Evolutionary conservation across 768 basidiomycete genomes (phyloP).

Genomic region (Boletus speciosus): DNA sequence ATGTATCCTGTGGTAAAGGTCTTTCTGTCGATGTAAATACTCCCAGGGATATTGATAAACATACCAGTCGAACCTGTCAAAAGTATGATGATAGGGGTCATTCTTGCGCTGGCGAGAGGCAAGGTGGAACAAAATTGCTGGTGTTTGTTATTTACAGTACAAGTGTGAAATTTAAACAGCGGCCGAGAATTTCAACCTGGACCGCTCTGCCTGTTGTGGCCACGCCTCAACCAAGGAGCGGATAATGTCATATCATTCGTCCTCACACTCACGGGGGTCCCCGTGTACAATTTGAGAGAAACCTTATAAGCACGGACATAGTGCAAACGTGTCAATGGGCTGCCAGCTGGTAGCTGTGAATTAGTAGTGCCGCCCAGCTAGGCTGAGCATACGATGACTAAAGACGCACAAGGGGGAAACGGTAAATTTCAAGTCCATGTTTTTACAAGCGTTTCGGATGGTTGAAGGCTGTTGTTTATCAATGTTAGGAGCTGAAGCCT

Average conservation of each 20-base stretch:
- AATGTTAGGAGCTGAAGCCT: constrained; percentile 23
- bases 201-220: background rate
- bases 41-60: background rate
- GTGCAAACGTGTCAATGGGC: background rate
- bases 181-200: constrained; percentile 5
- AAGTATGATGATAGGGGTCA: constrained; percentile 12
- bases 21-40: background rate
- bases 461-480: constrained; percentile 15
- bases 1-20: constrained; percentile 44
- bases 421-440: background rate
- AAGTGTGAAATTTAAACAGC: background rate
- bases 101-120: background rate
- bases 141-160: background rate
- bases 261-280: background rate
- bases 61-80: constrained; percentile 23
- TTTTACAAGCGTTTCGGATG: background rate
- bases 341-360: background rate
- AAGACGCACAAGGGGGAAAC: background rate
- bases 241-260: background rate
- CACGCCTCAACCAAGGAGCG: background rate
- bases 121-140: background rate
- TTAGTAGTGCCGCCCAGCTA: background rate
- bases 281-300: background rate
- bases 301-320: too few species aligned
- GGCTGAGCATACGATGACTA: background rate